Evolutionary conservation across 2,329 filamentous ascomycete species (phyloP), one percentile per base, ranked within the genome.

Genomic region (Lizonia empirigonia): DNA sequence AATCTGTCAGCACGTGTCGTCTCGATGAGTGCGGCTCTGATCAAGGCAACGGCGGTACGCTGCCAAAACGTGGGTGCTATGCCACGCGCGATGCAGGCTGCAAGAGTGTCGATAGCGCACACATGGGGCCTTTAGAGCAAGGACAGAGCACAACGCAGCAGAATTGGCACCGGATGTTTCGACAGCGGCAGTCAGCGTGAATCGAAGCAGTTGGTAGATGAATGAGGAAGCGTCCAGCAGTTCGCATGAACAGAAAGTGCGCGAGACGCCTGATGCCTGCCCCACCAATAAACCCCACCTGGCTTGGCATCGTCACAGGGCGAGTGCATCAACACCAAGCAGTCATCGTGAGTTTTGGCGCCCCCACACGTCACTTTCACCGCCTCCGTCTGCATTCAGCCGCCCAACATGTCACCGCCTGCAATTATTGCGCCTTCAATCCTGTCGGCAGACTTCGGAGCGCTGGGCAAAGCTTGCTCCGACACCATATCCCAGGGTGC

Each of bases 341-440:
- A 62, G 50, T 53, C 58, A 65, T 65, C 62, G 64, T 58, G 61
- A 67, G 50, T 52, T 58, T 53, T 50, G 58, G 58, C 52, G 54
- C 56, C 46, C 22, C 42, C 16, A 33, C 24, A 38, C 52, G 47
- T 52, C 55, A 56, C 18, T n/a, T 46, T 50, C 47, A 32, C 51
- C 46, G 33, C 47, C 12, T 37, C 23, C 40, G 12, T 40, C 40
- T 18, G 22, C 38, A 41, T 27, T 49, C 29, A 50, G 16, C 63
- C 63, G 58, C 63, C 62, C 67, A 78, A 33, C 54, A 97, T 97
- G 93, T 81, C 90, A 50, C 94, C 93, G 19, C 85, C 87, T 57
- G 89, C 94, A 38, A 97, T 99, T 74, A 96, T 99, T 67, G 93
- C 93, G 13, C 94, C 94, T 23, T 97, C 93, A n/a, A 97, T 99